Conservation (phyloP, 179 eudicot genomes). For the Amaranthus tricolor region DNA sequence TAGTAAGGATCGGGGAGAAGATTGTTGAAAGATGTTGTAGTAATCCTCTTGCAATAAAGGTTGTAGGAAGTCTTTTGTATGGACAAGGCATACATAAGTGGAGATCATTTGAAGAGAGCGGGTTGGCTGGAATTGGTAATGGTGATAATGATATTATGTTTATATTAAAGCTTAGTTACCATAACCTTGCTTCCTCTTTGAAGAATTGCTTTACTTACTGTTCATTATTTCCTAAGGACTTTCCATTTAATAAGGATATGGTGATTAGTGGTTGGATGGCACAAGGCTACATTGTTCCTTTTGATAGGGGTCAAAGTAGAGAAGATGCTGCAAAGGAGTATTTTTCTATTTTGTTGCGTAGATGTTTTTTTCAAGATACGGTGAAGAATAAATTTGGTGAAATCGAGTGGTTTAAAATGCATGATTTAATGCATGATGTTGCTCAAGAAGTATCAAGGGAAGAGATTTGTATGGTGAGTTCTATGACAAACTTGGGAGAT, state of each 20-base stretch:
- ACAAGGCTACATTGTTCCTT: slow-evolving; percentile 12
- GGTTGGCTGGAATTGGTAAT: neutral
- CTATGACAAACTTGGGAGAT: neutral
- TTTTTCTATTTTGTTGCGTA: neutral
- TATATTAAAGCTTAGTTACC: neutral
- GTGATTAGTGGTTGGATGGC: slow-evolving; percentile 15
- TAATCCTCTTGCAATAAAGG: slow-evolving; percentile 25
- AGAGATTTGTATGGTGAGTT: neutral
- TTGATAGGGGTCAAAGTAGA: neutral
- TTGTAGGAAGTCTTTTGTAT: slow-evolving; percentile 18
- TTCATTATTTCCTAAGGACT: slow-evolving; percentile 21
- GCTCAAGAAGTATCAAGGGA: neutral
- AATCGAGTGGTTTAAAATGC: neutral
- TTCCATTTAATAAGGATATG: neutral
- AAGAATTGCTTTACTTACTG: slow-evolving; percentile 36
- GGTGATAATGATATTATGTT: neutral
- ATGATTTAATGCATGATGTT: slow-evolving; percentile 13
- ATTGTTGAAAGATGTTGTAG: slow-evolving; percentile 21
- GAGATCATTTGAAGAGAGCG: slow-evolving; percentile 1
- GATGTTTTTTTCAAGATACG: neutral
- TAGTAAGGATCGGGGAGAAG: slow-evolving; percentile 7
- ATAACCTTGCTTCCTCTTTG: slow-evolving; percentile 25
- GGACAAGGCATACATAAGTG: slow-evolving; percentile 10
- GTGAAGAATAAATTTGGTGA: neutral
- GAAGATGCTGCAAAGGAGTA: neutral